Evolutionary conservation across 768 basidiomycete genomes (phyloP).

Genomic region (Porpolomopsis calyptriformis): DNA sequence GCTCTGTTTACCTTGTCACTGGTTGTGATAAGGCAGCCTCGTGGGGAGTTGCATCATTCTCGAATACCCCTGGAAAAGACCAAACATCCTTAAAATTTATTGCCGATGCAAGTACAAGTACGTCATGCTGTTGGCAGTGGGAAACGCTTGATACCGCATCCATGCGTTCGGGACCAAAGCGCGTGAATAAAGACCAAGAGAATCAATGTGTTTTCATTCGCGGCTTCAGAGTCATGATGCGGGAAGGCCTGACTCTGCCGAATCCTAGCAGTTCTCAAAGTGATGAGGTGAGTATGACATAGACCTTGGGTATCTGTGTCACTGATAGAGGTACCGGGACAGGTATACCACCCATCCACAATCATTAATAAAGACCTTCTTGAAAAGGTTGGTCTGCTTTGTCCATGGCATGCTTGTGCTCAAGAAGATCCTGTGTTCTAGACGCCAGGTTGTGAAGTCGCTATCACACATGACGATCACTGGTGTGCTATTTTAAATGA

Average conservation of each 20-base stretch:
- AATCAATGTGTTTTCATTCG: slow-evolving; percentile 15
- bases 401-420: neutral
- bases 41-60: slow-evolving; percentile 18
- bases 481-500: slow-evolving; percentile 1
- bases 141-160: neutral
- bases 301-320: neutral
- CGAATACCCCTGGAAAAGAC: neutral
- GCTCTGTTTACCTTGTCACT: slow-evolving; percentile 18
- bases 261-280: neutral
- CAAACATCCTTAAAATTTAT: neutral
- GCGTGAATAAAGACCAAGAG: neutral
- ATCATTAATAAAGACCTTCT: slow-evolving; percentile 2
- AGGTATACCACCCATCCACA: slow-evolving; percentile 4
- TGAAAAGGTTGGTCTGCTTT: neutral
- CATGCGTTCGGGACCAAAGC: slow-evolving; percentile 2
- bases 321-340: neutral
- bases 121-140: slow-evolving; percentile 2
- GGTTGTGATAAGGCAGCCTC: slow-evolving; percentile 17
- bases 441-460: no score
- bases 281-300: neutral
- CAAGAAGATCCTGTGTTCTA: no score
- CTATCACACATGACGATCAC: slow-evolving; percentile 3
- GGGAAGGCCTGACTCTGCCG: neutral
- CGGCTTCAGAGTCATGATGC: slow-evolving; percentile 4
- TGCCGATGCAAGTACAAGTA: slow-evolving; percentile 2